These are phyloP conservation scores for Thalassiosira hispida DNA, from an alignment of 352 stramenopile species.

Conservation along the genomic window DNA sequence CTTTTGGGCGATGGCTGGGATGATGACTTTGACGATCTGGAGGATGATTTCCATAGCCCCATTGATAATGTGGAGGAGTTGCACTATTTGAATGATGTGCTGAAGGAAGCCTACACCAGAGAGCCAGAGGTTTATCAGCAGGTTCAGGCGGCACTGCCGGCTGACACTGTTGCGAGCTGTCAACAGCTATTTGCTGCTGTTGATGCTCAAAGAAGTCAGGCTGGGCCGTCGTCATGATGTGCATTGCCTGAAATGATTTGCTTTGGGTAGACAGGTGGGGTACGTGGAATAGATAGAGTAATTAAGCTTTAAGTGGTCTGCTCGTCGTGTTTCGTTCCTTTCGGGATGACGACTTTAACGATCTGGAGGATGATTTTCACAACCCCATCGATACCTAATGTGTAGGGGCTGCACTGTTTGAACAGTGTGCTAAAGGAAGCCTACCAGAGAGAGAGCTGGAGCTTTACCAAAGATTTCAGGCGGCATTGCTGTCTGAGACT, in stretches of 20 bases:
- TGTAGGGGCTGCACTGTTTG: slow-evolving; percentile 92
- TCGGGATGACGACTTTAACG: slow-evolving; percentile 89
- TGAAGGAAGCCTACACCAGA: slow-evolving; percentile 83
- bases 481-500: slow-evolving; percentile 64
- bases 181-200: slow-evolving; percentile 76
- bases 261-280: neutral
- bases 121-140: slow-evolving; percentile 82
- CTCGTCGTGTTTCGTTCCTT: too few relatives aligned
- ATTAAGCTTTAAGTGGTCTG: too few relatives aligned
- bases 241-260: neutral
- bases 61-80: slow-evolving; percentile 93
- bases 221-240: slow-evolving; percentile 8
- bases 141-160: slow-evolving; percentile 70
- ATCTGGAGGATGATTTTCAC: slow-evolving; percentile 92
- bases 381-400: slow-evolving; percentile 91
- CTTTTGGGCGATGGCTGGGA: slow-evolving; percentile 84
- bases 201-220: slow-evolving; percentile 44
- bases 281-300: too few relatives aligned
- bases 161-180: slow-evolving; percentile 64
- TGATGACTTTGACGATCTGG: slow-evolving; percentile 89
- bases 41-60: slow-evolving; percentile 91
- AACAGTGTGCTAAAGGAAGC: slow-evolving; percentile 88
- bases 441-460: slow-evolving; percentile 76
- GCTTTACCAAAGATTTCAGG: slow-evolving; percentile 79
- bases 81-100: slow-evolving; percentile 89